Conservation (phyloP, 2,329 filamentous ascomycete species). For the Zasmidium citrigriseum region DNA sequence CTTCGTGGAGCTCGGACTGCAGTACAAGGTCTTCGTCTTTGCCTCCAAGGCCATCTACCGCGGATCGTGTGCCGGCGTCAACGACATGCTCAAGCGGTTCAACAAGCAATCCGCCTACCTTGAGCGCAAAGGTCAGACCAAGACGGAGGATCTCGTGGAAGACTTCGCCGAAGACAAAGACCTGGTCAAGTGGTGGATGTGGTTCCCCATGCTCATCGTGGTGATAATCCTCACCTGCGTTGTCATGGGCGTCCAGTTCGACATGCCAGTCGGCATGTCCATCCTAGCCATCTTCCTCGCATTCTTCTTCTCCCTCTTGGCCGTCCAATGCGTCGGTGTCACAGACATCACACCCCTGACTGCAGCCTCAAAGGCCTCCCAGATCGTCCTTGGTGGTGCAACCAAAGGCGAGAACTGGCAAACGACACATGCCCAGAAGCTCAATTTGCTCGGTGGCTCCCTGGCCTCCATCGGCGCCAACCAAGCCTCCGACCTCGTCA, state of each 20-base stretch:
- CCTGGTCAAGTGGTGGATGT: conserved; percentile 57
- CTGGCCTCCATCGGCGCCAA: conserved; percentile 42
- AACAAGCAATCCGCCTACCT: conserved; percentile 49
- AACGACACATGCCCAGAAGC: conserved; percentile 56
- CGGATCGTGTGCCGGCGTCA: conserved; percentile 46
- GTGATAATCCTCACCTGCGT: conserved; percentile 51
- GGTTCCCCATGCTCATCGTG: conserved; percentile 49
- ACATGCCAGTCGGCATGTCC: conserved; percentile 59
- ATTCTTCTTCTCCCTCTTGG: conserved; percentile 63
- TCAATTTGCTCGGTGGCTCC: conserved; percentile 67
- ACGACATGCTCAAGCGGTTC: conserved; percentile 38
- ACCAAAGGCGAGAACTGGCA: conserved; percentile 57
- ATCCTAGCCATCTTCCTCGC: conserved; percentile 58
- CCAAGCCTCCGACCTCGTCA: conserved; percentile 53
- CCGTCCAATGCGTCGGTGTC: conserved; percentile 58
- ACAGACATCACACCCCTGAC: conserved; percentile 65
- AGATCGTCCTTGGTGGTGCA: conserved; percentile 67
- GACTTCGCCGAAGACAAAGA: conserved; percentile 52
- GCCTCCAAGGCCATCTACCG: conserved; percentile 54
- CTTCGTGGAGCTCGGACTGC: conserved; percentile 42
- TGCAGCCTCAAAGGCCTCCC: conserved; percentile 67
- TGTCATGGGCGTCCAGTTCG: conserved; percentile 56
- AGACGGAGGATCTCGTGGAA: conserved; percentile 47
- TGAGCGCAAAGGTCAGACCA: conserved; percentile 41
- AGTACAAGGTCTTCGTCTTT: conserved; percentile 44